Evolutionary conservation across 1,284 basidiomycete genomes (phyloP), one percentile per base, ranked within the genome.

Genomic region (Pseudozyma sp.): DNA sequence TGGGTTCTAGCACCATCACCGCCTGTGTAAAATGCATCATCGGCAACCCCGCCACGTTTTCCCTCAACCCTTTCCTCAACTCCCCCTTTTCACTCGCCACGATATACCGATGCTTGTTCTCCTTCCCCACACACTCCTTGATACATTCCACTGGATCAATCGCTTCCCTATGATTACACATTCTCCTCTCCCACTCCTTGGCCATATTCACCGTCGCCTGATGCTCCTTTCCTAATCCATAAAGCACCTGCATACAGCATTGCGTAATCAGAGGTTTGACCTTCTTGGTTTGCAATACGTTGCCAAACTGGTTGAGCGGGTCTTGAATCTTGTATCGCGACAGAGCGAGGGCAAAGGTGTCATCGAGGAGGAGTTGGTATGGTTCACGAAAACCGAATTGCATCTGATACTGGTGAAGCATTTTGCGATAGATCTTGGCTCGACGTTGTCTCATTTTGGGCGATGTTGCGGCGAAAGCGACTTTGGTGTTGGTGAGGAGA

Each of bases 91-190:
- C 76, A 9, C 73, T 66, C 0, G 80, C 82, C 4, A 85, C 67
- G 14, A 84, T 67, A 62, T 85, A 85, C 0, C 83, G 53, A 49
- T 85, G 83, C 58, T 83, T 77, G 68, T 85, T 85, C 2, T 64
- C 67, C 5, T 66, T 38, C 0, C 78, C 78, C 5, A 65, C 43
- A 25, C 50, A 58, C 63, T 90, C 90, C 13, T 88, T 85, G 40
- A 99, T 86, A 84, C 96, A 99, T n/a, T 93, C 92, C 53, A 92
- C 89, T 18, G 92, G 92, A 0, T 89, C 88, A 43, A 96, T 91
- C 1, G 87, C 88, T 81, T 94, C 92, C 70, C 91, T 89, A 83
- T 99, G 96, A 84, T 98, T 98, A 85, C 96, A 99, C 86, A 92
- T 93, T 70, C 96, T 86, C 56, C 96, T 89, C 86, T 98, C 96